These are phyloP conservation scores for Diaporthe nobilis DNA, from an alignment of 2,329 filamentous ascomycete genomes.

Conservation along the genomic window DNA sequence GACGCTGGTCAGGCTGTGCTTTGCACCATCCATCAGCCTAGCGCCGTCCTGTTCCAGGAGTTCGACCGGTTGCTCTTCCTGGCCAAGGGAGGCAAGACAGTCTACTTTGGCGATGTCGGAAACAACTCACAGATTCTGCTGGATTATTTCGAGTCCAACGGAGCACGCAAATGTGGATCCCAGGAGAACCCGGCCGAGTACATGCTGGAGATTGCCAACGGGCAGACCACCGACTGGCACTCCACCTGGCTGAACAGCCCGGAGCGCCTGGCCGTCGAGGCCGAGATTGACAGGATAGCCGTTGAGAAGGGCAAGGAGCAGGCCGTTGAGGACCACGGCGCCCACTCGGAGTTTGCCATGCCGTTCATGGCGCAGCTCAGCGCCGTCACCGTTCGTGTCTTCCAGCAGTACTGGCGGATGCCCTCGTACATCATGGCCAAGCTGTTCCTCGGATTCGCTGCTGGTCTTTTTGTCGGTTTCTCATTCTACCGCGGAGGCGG, in stretches of 20 bases:
- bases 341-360: conserved; percentile 81
- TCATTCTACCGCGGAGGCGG: conserved; percentile 72
- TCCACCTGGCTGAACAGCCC: conserved; percentile 71
- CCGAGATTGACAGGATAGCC: conserved; percentile 76
- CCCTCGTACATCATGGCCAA: conserved; percentile 85
- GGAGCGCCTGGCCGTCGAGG: conserved; percentile 65
- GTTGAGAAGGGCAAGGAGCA: conserved; percentile 56
- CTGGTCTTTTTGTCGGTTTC: conserved; percentile 81
- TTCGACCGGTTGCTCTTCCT: conserved; percentile 76
- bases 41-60: conserved; percentile 65
- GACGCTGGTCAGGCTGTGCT: conserved; percentile 67
- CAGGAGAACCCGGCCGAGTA: conserved; percentile 83
- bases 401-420: conserved; percentile 88
- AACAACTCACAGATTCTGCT: conserved; percentile 69
- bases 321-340: conserved; percentile 42
- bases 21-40: conserved; percentile 70
- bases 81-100: conserved; percentile 74
- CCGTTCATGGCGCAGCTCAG: conserved; percentile 77
- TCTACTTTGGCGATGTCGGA: conserved; percentile 79
- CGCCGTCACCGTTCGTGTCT: conserved; percentile 77
- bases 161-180: conserved; percentile 69
- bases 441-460: conserved; percentile 69
- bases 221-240: conserved; percentile 72
- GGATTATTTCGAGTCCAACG: conserved; percentile 76
- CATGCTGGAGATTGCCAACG: conserved; percentile 72